Evolutionary conservation across 2,329 filamentous ascomycete species (phyloP), one percentile per base, ranked within the genome.

Genomic region (Beauveria pseudobassiana): DNA sequence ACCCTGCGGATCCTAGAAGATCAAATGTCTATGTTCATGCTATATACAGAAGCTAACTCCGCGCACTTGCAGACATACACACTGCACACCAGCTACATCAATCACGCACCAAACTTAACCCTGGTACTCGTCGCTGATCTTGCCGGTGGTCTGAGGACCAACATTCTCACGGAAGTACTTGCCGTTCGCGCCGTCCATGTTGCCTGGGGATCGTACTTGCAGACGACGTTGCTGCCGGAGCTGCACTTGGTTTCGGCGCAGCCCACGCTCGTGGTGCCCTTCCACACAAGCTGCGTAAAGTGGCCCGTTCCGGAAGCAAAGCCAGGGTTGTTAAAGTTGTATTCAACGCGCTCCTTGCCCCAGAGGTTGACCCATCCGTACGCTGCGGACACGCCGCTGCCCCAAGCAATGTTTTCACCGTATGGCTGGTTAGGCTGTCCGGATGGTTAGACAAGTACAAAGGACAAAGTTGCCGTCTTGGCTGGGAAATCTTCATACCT

Each of bases 271-370:
- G 75, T 84, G 1, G 85, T 89, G 26, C 76, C 72, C 71, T 81
- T 84, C 88, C 88, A 91, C 6, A 91, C 87, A 7, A 91, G 72
- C 76, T 90, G 87, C 1, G 87, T 88, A 67, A 91, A 91, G 70
- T 90, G 87, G 0, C 87, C 88, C 20, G 87, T 89, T 40, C 74
- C 71, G 65, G 85, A 76, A 9, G 69, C 75, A 68, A 88, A 91
- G 1, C 80, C 80, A 0, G 80, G 81, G 1, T 79, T 69, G 2
- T 69, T 65, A 70, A 83, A 92, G 66, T 87, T 73, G 69, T 90
- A 92, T 6, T 76, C 63, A 0, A 71, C 67, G 12, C 82, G 71
- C 73, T 90, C 86, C 18, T 20, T 22, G 18, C 55, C 55, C 61
- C 61, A 63, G 40, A 62, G 48, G 30, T 62, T 55, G 22, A 14